A percentile compares a stretch with the other conserved stretches of the same genome.
These are phyloP conservation scores for Aspergillus glaucus DNA, from an alignment of 2,329 filamentous ascomycete genomes.

Conservation along the genomic window DNA sequence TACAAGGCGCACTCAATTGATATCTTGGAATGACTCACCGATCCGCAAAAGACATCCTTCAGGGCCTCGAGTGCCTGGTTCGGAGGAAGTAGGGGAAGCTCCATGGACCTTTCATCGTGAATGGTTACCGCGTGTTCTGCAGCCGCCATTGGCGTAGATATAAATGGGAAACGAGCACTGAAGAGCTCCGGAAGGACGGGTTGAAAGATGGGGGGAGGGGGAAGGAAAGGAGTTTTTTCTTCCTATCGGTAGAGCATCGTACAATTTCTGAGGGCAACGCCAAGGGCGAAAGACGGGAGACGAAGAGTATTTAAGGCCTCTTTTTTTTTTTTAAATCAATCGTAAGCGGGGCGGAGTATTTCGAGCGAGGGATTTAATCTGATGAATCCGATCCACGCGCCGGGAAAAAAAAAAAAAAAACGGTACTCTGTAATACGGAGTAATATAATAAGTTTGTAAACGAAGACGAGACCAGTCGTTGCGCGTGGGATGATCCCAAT, in stretches of 20 bases:
- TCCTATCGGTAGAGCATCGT: constrained; percentile 25
- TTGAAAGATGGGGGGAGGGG: not conserved
- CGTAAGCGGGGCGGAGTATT: constrained; percentile 15
- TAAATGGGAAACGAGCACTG: constrained; percentile 4
- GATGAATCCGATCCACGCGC: constrained; percentile 13
- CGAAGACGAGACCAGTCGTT: not conserved
- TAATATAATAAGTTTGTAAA: not conserved
- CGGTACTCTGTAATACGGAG: constrained; percentile 4
- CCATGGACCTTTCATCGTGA: constrained; percentile 36
- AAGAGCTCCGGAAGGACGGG: not conserved
- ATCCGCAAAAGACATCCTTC: constrained; percentile 85
- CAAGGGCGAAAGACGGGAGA: not conserved
- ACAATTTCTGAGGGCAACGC: constrained; percentile 3
- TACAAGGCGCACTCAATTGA: not conserved
- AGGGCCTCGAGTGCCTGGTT: constrained; percentile 60
- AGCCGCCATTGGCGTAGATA: constrained; percentile 29
- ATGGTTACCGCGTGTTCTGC: constrained; percentile 31
- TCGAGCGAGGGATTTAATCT: constrained; percentile 13
- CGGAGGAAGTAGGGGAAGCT: constrained; percentile 33
- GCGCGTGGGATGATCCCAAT: not conserved
- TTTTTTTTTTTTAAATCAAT: not conserved
- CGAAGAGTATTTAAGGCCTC: constrained; percentile 6
- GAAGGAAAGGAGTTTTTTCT: not conserved
- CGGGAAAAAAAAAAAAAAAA: constrained; percentile 9
- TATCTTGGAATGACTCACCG: constrained; percentile 48